Base-by-base conservation (phyloP, 2,329 filamentous ascomycete genomes). In the Nothophoma quercina region DNA sequence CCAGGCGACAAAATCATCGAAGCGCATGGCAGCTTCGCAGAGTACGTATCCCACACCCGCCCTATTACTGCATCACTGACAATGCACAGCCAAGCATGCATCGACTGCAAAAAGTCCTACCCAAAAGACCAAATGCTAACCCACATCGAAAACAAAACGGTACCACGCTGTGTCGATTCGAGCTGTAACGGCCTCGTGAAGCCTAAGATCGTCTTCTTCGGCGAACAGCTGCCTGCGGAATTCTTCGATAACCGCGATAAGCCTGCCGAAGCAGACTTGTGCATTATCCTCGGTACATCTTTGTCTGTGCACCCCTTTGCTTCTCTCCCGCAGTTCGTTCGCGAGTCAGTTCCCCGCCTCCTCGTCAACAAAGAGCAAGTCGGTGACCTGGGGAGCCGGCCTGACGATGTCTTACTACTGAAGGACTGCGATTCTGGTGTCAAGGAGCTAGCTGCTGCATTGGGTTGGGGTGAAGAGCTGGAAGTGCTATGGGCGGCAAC, bases 121-220 rank as follows among this genome's bases (percentile, higher is more conserved):
- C 88, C 91, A 0, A 87, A 88, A 28, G 85, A 88, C 3, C 74
- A 84, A 60, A 96, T 98, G 89, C 83, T 82, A 64, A 77, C 84
- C 57, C 84, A 87, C 53, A 85, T 98, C 18, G 75, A 81, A 3
- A 79, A 79, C 28, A 88, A 85, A 19, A 79, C 85, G 21, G 88
- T 96, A 0, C 91, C 93, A 0, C 80, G 78, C 55, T 98, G 93
- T 71, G 60, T 75, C 30, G 75, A 78, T 4, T 68, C 78, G 7
- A 71, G 77, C 16, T 98, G 93, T 71, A 79, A 83, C 28, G 93
- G 93, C 0, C 78, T 95, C 2, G 91, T 97, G 29, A 97, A 97
- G 76, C 93, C 93, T 0, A 91, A 96, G 65, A 96, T 97, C 69
- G 91, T 96, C 26, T 97, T 97, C 77, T 97, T 96, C 64, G 92